Percentiles rank a stretch among this genome's conserved stretches.
phyloP scores from a whole-genome alignment of 1,284 basidiomycete species.

The Lentinula novae-zelandiae region DNA sequence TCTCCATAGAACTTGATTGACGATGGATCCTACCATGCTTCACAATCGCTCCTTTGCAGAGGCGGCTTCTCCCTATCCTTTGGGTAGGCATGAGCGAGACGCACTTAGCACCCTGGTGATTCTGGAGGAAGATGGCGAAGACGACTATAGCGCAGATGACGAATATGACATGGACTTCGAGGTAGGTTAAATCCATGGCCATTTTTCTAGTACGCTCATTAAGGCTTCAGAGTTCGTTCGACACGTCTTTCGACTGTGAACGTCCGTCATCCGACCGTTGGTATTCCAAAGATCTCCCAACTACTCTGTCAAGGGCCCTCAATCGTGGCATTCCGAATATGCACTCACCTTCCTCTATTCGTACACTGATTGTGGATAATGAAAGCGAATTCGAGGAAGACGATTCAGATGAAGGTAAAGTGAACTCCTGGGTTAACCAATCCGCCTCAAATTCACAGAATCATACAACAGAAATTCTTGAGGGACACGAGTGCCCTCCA shows the following conservation, averaged over 20 bases:
- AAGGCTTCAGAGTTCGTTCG: background rate
- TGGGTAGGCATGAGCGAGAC: background rate
- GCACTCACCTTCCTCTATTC: background rate
- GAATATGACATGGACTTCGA: background rate
- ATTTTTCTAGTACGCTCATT: background rate
- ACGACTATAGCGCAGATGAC: background rate
- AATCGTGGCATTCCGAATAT: background rate
- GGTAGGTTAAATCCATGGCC: background rate
- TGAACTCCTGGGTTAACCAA: background rate
- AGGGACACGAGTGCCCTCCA: background rate
- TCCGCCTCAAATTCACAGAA: background rate
- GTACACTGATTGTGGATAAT: background rate
- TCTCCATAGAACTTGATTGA: too few relatives aligned
- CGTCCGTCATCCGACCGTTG: background rate
- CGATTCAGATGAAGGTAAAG: background rate
- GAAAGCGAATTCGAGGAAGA: background rate
- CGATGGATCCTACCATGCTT: background rate
- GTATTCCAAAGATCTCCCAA: background rate
- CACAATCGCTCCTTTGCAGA: background rate
- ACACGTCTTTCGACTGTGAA: background rate
- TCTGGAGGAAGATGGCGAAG: background rate
- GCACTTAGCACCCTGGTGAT: background rate
- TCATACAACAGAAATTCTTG: background rate
- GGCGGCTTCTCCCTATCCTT: background rate
- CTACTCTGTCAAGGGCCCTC: background rate